Percentiles rank a stretch among this genome's conserved stretches.
These are phyloP conservation scores for Penicillium coffeae DNA, from an alignment of 495 filamentous ascomycete genomes.

Conservation along the genomic window DNA sequence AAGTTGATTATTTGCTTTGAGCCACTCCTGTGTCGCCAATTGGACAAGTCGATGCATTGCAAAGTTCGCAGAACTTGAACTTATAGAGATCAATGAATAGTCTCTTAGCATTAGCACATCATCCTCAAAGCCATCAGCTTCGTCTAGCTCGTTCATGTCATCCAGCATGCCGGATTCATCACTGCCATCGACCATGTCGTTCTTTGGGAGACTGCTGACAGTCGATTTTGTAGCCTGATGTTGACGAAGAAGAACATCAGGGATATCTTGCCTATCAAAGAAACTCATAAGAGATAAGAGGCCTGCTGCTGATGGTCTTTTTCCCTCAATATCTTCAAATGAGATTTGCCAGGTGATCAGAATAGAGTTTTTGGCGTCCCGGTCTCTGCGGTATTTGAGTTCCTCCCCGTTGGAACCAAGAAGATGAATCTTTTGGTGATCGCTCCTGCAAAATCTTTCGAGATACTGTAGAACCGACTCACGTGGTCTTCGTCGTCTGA, in stretches of 20 bases:
- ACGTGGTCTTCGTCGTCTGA: slow-evolving; percentile 17
- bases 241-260: slow-evolving; percentile 15
- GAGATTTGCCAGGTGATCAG: slow-evolving; percentile 47
- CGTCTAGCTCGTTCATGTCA: slow-evolving; percentile 51
- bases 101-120: background rate
- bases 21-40: background rate
- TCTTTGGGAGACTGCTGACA: too few species aligned
- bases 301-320: slow-evolving; percentile 17
- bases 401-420: slow-evolving; percentile 32
- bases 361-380: slow-evolving; percentile 38
- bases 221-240: slow-evolving; percentile 2
- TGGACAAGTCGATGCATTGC: background rate
- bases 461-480: slow-evolving; percentile 26
- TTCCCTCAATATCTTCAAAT: slow-evolving; percentile 39
- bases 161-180: slow-evolving; percentile 48
- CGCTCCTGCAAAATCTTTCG: slow-evolving; percentile 29
- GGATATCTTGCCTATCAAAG: slow-evolving; percentile 29
- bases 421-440: slow-evolving; percentile 32
- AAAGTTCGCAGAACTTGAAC: background rate
- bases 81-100: background rate
- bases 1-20: background rate
- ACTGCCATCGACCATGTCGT: background rate
- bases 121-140: background rate
- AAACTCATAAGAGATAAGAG: slow-evolving; percentile 32
- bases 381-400: slow-evolving; percentile 31